Percentiles rank a stretch among this genome's conserved stretches.
Conservation (phyloP, 2,329 filamentous ascomycete genomes). For the Diaporthe citri region DNA sequence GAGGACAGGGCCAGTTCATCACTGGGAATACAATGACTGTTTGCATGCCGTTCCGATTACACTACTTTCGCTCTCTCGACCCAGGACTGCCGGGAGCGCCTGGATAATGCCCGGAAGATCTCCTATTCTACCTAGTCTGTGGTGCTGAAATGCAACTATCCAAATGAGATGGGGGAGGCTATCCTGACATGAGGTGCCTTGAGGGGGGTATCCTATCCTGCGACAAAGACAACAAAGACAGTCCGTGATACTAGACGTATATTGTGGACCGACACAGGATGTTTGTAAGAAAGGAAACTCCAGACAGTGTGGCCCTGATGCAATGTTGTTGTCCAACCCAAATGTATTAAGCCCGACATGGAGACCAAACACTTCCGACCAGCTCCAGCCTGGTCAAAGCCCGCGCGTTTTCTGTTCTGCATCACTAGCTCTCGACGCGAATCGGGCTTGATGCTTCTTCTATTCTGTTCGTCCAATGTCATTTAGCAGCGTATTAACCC, state of each 20-base stretch:
- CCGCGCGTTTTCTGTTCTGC: slow-evolving; percentile 6
- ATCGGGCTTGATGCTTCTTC: slow-evolving; percentile 32
- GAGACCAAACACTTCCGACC: slow-evolving; percentile 29
- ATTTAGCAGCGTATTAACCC: slow-evolving; percentile 38
- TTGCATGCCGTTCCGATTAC: slow-evolving; percentile 8
- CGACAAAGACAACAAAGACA: slow-evolving; percentile 31
- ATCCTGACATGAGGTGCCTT: slow-evolving; percentile 15
- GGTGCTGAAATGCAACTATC: slow-evolving; percentile 31
- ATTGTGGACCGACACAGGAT: slow-evolving; percentile 24
- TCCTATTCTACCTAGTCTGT: slow-evolving; percentile 32
- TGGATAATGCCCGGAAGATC: background rate
- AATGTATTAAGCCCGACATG: slow-evolving; percentile 26
- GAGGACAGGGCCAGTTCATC: background rate
- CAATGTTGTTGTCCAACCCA: slow-evolving; percentile 26
- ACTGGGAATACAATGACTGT: slow-evolving; percentile 11
- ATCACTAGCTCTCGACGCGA: slow-evolving; percentile 20
- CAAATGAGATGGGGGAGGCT: slow-evolving; percentile 23
- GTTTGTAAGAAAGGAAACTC: slow-evolving; percentile 5
- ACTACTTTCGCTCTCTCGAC: slow-evolving; percentile 1
- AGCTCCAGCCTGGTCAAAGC: slow-evolving; percentile 27
- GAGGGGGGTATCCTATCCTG: slow-evolving; percentile 36
- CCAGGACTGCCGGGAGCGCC: background rate
- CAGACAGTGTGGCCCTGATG: background rate
- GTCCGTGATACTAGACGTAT: slow-evolving; percentile 13
- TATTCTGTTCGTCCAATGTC: slow-evolving; percentile 35